These are phyloP conservation scores for Trifolium fragiferum DNA, from an alignment of 306 rosid species.

Conservation along the genomic window DNA sequence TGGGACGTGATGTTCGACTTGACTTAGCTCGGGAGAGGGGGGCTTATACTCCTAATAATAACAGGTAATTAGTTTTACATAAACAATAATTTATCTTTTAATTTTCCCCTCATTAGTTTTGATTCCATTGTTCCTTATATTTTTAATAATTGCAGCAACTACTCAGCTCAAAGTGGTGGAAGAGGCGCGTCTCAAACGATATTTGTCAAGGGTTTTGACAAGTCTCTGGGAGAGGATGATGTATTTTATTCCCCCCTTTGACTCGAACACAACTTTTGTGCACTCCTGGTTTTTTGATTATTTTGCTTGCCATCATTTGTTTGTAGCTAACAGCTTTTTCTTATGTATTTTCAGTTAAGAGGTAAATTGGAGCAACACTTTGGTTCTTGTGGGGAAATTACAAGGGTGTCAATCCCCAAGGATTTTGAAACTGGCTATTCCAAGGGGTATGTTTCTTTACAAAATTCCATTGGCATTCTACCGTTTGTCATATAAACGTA, in stretches of 20 bases:
- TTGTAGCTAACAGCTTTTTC: background rate
- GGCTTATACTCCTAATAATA: constrained; percentile 57
- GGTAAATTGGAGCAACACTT: constrained; percentile 61
- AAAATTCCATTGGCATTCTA: background rate
- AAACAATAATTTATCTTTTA: background rate
- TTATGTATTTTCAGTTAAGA: constrained; percentile 53
- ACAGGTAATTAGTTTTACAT: constrained; percentile 43
- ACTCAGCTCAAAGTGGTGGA: constrained; percentile 65
- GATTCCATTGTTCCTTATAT: background rate
- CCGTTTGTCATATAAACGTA: background rate
- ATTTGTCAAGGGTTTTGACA: constrained; percentile 74
- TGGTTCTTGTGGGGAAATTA: constrained; percentile 67
- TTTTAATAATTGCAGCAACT: constrained; percentile 50
- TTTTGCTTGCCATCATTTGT: background rate
- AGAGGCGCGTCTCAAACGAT: constrained; percentile 50
- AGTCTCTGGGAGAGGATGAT: constrained; percentile 66
- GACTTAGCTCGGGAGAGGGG: constrained; percentile 78
- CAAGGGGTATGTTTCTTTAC: constrained; percentile 65
- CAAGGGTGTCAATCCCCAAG: constrained; percentile 73
- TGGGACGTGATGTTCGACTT: constrained; percentile 60
- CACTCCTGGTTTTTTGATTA: background rate
- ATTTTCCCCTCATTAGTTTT: background rate
- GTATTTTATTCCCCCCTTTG: constrained; percentile 39
- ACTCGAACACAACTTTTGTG: background rate
- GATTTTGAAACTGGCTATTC: constrained; percentile 62